Percentiles rank a stretch among this genome's conserved stretches.
phyloP scores from a whole-genome alignment of 192 early-diverging fungal species.

The Gamsiella multidivaricata region DNA sequence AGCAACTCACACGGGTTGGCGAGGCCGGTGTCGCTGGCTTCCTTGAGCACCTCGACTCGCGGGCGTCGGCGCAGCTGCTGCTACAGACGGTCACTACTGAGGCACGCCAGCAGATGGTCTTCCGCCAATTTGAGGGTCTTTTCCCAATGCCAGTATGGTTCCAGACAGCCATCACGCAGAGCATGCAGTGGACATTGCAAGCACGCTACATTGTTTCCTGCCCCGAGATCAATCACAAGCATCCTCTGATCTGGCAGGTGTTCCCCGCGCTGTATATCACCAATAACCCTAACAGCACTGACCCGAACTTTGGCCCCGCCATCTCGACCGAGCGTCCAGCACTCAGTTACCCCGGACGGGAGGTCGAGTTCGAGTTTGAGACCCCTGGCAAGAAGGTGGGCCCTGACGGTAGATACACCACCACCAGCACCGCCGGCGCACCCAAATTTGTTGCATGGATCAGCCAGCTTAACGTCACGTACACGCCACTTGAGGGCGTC shows the following conservation, averaged over 20 bases:
- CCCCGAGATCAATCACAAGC: slow-evolving; percentile 25
- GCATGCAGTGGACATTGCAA: slow-evolving; percentile 45
- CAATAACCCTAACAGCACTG: slow-evolving; percentile 37
- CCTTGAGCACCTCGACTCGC: slow-evolving; percentile 43
- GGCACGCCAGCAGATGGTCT: slow-evolving; percentile 48
- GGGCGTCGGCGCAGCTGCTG: slow-evolving; percentile 26
- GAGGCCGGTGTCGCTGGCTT: slow-evolving; percentile 51
- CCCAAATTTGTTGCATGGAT: slow-evolving; percentile 42
- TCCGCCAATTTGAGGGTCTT: slow-evolving; percentile 53
- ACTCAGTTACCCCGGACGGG: slow-evolving; percentile 21
- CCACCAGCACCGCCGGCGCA: slow-evolving; percentile 17
- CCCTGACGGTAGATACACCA: slow-evolving; percentile 32
- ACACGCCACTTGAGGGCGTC: slow-evolving; percentile 32
- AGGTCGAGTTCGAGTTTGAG: slow-evolving; percentile 33
- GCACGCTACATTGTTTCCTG: slow-evolving; percentile 44
- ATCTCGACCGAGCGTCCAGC: slow-evolving; percentile 10
- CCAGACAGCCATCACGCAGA: slow-evolving; percentile 43
- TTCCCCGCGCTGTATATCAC: slow-evolving; percentile 37
- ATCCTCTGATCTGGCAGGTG: slow-evolving; percentile 34
- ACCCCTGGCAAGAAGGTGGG: slow-evolving; percentile 36
- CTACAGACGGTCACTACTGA: slow-evolving; percentile 46
- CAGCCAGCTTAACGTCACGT: slow-evolving; percentile 44
- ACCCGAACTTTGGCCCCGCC: slow-evolving; percentile 17
- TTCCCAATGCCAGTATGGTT: slow-evolving; percentile 53
- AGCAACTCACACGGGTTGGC: slow-evolving; percentile 30